Evolutionary conservation across 148 eudicot species (phyloP), one percentile per base, ranked within the genome.

Genomic region (Vaccinium macrocarpon): DNA sequence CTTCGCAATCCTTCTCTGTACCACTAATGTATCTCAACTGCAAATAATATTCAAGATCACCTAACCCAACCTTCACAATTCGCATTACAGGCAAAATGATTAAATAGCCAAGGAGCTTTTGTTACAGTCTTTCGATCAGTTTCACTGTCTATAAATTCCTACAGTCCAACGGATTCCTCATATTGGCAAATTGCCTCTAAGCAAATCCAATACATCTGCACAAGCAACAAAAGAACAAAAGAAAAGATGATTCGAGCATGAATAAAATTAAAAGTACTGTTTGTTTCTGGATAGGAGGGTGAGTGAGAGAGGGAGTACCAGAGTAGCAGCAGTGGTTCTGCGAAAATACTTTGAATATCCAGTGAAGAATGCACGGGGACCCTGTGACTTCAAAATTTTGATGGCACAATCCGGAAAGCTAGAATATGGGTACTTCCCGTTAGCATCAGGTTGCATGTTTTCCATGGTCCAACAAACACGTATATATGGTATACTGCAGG

Each of bases 381-480:
- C 73, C 73, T 42, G 1, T 68, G 38, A 68, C 73, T 68, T 23
- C 35, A 68, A 25, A 68, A 68, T 23, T 12, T 68, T 27, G 15
- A 23, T 23, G 29, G 73, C 73, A 68, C 73, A 68, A 68, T 68
- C 38, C 73, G 11, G 38, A 7, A 23, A 68, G 73, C 35, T 68
- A n/a, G 73, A n/a, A 68, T 25, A 23, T 68, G 73, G 73, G 73
- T 27, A 68, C 66, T 61, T 61, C n/a, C 35, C 73, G 27, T 68
- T 68, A 35, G 35, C 73, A 68, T 27, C 38, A 9, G 32, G 38
- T 42, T 23, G 3, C 38, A 27, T 27, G 8, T 8, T 7, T 25
- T 10, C 8, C 38, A 68, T 25, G 73, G 15, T 27, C 5, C 0
- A 10, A 25, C 10, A 23, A n/a, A 68, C 32, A 68, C 9, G 32